phyloP scores from a whole-genome alignment of 106 monocot species.

The Phalaenopsis aphrodite region DNA sequence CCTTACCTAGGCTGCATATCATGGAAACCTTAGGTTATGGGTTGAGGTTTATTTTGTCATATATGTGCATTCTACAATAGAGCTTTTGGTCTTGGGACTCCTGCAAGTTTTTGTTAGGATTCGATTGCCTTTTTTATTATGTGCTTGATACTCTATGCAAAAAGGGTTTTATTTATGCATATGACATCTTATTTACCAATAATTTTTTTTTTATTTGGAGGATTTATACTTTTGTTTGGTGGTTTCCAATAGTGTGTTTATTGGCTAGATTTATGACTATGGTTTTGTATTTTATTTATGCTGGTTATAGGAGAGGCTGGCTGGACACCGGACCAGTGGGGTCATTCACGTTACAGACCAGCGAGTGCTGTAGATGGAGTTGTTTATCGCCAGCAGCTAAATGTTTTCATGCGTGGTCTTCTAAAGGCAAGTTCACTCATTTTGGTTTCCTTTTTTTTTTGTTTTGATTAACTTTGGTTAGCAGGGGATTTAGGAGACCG shows the following conservation, averaged over 20 bases:
- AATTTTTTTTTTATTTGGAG: not conserved
- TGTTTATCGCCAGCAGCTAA: conserved; percentile 68
- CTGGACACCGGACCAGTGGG: conserved; percentile 97
- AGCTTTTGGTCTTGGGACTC: not conserved
- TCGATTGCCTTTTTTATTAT: not conserved
- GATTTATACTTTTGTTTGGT: not conserved
- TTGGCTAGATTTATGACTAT: not conserved
- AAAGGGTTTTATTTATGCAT: not conserved
- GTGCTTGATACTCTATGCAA: not conserved
- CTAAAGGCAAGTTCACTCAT: conserved; percentile 53
- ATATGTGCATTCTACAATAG: not conserved
- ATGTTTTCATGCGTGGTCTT: conserved; percentile 67
- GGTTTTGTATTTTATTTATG: not conserved
- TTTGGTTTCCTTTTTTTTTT: not conserved
- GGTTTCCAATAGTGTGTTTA: not conserved
- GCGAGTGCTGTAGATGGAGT: conserved; percentile 46
- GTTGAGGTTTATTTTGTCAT: not conserved
- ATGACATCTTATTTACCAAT: not conserved
- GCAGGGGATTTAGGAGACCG: no score
- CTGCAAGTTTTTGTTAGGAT: not conserved
- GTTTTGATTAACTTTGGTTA: not conserved
- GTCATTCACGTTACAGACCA: conserved; percentile 77
- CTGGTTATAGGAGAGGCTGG: conserved; percentile 77
- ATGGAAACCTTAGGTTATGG: not conserved
- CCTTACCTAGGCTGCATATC: not conserved